Evolutionary conservation across 2,329 filamentous ascomycete species (phyloP).

Genomic region (Paecilomyces niveus): DNA sequence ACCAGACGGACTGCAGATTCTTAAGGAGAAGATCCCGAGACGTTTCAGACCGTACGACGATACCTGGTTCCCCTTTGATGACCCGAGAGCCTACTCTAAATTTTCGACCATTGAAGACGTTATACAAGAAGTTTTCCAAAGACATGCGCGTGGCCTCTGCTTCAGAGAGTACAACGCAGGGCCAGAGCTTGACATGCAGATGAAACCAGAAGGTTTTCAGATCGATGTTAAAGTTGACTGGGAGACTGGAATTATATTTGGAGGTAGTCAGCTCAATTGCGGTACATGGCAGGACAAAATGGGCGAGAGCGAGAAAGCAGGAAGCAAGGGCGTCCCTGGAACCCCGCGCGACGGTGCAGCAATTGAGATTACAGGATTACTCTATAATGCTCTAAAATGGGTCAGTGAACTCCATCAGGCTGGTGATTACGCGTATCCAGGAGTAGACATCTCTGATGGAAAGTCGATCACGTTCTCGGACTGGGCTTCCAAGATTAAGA

Average conservation of each 20-base stretch:
- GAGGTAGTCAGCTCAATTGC: slow-evolving; percentile 89
- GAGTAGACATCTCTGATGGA: slow-evolving; percentile 61
- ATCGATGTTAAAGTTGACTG: slow-evolving; percentile 88
- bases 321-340: slow-evolving; percentile 86
- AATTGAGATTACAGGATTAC: slow-evolving; percentile 86
- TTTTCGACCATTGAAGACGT: slow-evolving; percentile 80
- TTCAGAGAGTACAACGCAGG: slow-evolving; percentile 95
- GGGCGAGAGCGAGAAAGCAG: slow-evolving; percentile 90
- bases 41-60: slow-evolving; percentile 94
- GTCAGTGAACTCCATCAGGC: slow-evolving; percentile 58
- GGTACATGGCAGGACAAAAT: slow-evolving; percentile 99
- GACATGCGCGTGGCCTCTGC: slow-evolving; percentile 82
- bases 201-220: slow-evolving; percentile 87
- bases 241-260: slow-evolving; percentile 83
- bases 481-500: slow-evolving; percentile 75
- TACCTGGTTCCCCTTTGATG: slow-evolving; percentile 79
- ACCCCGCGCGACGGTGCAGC: slow-evolving; percentile 96
- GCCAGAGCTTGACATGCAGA: slow-evolving; percentile 79
- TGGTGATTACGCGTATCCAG: slow-evolving; percentile 64
- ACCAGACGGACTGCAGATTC: slow-evolving; percentile 65
- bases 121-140: slow-evolving; percentile 86
- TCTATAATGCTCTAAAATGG: slow-evolving; percentile 87
- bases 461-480: slow-evolving; percentile 61
- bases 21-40: slow-evolving; percentile 70
- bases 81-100: slow-evolving; percentile 76